These are phyloP conservation scores for Hymenoscyphus linearis DNA, from an alignment of 2,329 filamentous ascomycete species.

Conservation along the genomic window DNA sequence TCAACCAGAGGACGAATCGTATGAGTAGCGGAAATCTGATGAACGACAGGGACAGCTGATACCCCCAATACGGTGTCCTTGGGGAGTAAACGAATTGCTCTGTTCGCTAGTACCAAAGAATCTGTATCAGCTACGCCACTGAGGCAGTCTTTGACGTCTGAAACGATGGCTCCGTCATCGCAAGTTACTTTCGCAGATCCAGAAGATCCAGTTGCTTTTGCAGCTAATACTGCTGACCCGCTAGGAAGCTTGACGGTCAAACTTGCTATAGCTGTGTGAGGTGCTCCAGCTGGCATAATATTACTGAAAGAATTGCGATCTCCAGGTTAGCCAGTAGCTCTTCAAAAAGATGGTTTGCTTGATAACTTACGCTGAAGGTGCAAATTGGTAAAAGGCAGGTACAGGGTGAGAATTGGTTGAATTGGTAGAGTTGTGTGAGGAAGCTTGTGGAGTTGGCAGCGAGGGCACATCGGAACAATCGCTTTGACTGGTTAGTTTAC, in stretches of 20 bases:
- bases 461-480: neutral
- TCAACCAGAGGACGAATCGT: neutral
- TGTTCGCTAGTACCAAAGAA: too few species aligned
- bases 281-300: neutral
- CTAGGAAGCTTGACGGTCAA: neutral
- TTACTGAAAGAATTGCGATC: neutral
- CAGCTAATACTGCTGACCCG: neutral
- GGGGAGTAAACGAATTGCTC: neutral
- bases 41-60: neutral
- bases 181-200: neutral
- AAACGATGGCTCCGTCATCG: constrained; percentile 5
- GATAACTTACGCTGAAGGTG: neutral
- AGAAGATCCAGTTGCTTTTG: neutral
- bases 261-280: neutral
- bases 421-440: neutral
- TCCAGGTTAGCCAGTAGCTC: neutral
- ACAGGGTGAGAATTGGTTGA: neutral
- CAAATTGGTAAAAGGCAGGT: neutral
- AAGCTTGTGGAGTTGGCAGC: neutral
- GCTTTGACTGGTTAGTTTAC: neutral
- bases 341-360: neutral
- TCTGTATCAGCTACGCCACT: neutral
- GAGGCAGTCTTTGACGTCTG: neutral
- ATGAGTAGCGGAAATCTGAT: neutral
- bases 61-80: neutral